Conservation (phyloP, 768 basidiomycete genomes). For the Phlebiopsis gigantea region DNA sequence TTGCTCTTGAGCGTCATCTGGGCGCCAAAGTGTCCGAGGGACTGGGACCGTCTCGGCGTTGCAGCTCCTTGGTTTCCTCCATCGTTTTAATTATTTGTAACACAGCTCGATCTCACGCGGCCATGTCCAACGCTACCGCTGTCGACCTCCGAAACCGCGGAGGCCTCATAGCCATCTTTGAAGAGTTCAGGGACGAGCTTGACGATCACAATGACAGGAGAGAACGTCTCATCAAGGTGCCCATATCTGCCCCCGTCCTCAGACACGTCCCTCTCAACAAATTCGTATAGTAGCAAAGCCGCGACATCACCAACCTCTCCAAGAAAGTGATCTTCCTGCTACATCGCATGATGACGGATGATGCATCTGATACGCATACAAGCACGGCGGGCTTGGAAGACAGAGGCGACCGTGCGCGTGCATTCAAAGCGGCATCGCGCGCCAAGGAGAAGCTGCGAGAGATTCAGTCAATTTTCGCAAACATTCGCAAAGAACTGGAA, state of each 20-base stretch:
- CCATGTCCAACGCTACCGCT: constrained; percentile 6
- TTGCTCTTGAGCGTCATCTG: neutral
- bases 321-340: constrained; percentile 94
- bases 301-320: constrained; percentile 86
- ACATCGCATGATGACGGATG: constrained; percentile 62
- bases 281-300: constrained; percentile 51
- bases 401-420: constrained; percentile 27
- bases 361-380: constrained; percentile 23
- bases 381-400: constrained; percentile 6
- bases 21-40: neutral
- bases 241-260: constrained; percentile 2
- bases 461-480: constrained; percentile 58
- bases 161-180: constrained; percentile 38
- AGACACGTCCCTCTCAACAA: neutral
- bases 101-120: neutral
- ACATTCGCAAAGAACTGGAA: constrained; percentile 54
- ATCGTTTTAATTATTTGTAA: neutral
- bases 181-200: constrained; percentile 61
- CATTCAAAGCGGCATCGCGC: constrained; percentile 41
- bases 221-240: constrained; percentile 87
- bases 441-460: constrained; percentile 61
- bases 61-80: neutral
- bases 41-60: neutral
- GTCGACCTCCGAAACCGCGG: constrained; percentile 12
- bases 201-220: constrained; percentile 84